phyloP scores from a whole-genome alignment of 768 basidiomycete species.

The Auriscalpium orientale region DNA sequence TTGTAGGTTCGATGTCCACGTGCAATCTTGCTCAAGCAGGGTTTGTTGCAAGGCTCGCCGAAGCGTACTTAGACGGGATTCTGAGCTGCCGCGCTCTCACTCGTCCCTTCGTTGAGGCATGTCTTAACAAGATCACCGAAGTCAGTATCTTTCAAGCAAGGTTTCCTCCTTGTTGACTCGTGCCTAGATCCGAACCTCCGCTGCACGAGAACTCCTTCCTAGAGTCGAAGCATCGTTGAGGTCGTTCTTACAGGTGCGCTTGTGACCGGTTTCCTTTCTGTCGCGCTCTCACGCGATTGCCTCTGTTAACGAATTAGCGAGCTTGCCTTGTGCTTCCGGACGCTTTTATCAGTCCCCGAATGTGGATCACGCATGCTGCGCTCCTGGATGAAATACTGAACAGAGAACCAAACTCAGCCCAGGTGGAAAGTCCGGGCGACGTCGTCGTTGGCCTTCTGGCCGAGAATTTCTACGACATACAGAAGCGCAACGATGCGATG shows the following conservation, averaged over 20 bases:
- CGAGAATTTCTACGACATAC: constrained; percentile 62
- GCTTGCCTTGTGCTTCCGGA: constrained; percentile 67
- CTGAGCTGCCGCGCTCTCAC: constrained; percentile 58
- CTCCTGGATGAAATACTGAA: constrained; percentile 42
- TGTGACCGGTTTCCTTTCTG: background rate
- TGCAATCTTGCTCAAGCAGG: constrained; percentile 80
- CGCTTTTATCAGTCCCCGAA: constrained; percentile 63
- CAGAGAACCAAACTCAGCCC: constrained; percentile 27
- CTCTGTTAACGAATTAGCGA: constrained; percentile 33
- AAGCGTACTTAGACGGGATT: constrained; percentile 74
- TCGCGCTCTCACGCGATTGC: background rate
- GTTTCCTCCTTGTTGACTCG: background rate
- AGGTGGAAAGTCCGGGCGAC: constrained; percentile 13
- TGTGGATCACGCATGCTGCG: constrained; percentile 50
- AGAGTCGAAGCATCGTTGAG: constrained; percentile 47
- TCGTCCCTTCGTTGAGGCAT: constrained; percentile 66
- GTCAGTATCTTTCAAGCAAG: constrained; percentile 24
- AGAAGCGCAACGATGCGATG: constrained; percentile 74
- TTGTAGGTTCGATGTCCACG: constrained; percentile 66
- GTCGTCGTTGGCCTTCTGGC: constrained; percentile 39
- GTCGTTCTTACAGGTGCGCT: constrained; percentile 52
- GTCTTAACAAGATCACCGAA: constrained; percentile 58
- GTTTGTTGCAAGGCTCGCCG: constrained; percentile 66
- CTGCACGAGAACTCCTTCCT: constrained; percentile 48
- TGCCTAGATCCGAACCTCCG: constrained; percentile 44